Conservation (phyloP, 768 basidiomycete species). For the Termitomyces sp. region DNA sequence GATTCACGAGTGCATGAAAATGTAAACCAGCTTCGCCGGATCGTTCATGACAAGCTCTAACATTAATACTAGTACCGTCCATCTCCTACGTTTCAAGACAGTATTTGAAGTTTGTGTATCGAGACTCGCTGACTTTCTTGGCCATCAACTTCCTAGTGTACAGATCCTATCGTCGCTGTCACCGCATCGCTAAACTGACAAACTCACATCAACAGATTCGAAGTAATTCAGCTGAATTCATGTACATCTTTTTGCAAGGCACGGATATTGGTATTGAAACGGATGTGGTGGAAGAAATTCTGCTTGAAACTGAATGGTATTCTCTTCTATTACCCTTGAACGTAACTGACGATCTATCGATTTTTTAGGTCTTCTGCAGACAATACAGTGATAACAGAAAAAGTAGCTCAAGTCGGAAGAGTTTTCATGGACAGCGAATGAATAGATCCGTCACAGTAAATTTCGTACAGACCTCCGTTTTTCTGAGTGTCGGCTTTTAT, state of each 20-base stretch:
- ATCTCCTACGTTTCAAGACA: slow-evolving; percentile 49
- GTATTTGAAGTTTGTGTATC: slow-evolving; percentile 39
- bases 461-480: neutral
- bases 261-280: slow-evolving; percentile 60
- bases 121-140: slow-evolving; percentile 55
- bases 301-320: slow-evolving; percentile 82
- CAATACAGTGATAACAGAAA: slow-evolving; percentile 28
- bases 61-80: slow-evolving; percentile 45
- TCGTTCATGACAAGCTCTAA: neutral
- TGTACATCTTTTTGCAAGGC: slow-evolving; percentile 74
- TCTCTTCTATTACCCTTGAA: neutral
- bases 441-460: neutral
- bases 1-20: slow-evolving; percentile 76
- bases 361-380: slow-evolving; percentile 44
- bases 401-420: slow-evolving; percentile 34
- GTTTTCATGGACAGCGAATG: slow-evolving; percentile 20
- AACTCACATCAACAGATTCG: slow-evolving; percentile 51
- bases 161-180: slow-evolving; percentile 14
- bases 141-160: slow-evolving; percentile 79
- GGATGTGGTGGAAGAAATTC: slow-evolving; percentile 58
- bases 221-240: slow-evolving; percentile 71
- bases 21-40: slow-evolving; percentile 37
- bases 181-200: neutral
- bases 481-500: too few species aligned
- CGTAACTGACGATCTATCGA: neutral